phyloP scores from a whole-genome alignment of 2,329 filamentous ascomycete species.

The Cryphonectria radicalis region DNA sequence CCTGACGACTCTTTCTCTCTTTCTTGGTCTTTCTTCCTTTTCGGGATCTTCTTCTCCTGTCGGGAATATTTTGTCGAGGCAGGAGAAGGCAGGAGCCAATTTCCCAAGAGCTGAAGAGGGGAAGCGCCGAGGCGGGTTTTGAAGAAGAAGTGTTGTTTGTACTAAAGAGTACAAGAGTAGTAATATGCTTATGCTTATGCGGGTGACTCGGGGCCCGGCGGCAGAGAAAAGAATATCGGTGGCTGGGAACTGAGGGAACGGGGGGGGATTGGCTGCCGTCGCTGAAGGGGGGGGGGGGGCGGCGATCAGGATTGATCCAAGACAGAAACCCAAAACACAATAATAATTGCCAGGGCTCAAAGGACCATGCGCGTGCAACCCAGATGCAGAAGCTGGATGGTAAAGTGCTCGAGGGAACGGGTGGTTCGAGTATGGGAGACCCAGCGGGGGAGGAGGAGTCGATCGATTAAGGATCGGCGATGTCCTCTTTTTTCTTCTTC shows the following conservation, averaged over 20 bases:
- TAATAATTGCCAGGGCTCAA: background rate
- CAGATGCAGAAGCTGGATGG: constrained; percentile 1
- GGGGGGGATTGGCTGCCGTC: background rate
- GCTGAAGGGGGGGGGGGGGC: background rate
- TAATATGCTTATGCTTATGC: background rate
- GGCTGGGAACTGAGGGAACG: constrained; percentile 5
- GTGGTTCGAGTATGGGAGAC: constrained; percentile 1
- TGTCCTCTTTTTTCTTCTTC: background rate
- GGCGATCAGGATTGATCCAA: constrained; percentile 9
- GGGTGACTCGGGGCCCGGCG: constrained; percentile 10
- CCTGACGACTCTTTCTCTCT: background rate
- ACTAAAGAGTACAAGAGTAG: constrained; percentile 1
- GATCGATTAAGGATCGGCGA: constrained; percentile 1
- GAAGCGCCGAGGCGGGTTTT: constrained; percentile 11
- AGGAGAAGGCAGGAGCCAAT: constrained; percentile 14
- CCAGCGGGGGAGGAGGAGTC: background rate
- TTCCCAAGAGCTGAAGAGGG: background rate
- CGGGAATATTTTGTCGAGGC: background rate
- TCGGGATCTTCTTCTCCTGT: background rate
- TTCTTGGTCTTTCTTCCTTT: background rate
- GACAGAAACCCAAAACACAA: background rate
- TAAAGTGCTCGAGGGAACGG: background rate
- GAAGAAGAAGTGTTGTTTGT: background rate
- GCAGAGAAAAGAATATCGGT: constrained; percentile 11
- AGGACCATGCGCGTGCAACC: background rate